phyloP scores from a whole-genome alignment of 257 asterid species.

The Ehretia macrophylla region DNA sequence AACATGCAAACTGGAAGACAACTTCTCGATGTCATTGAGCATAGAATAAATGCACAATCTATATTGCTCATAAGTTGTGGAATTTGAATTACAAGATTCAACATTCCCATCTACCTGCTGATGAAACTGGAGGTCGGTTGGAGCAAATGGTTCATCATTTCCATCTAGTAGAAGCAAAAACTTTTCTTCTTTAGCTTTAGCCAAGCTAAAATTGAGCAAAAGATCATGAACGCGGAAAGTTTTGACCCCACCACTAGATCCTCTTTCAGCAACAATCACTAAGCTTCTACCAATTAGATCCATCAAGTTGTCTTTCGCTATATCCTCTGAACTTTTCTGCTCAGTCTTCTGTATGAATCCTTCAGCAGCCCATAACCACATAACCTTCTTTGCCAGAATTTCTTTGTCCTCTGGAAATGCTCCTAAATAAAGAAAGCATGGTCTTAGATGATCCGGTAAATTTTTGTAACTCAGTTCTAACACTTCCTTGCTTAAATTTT shows the following conservation, averaged over 20 bases:
- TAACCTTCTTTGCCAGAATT: neutral
- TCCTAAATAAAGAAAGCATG: neutral
- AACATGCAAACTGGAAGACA: neutral
- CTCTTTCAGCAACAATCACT: neutral
- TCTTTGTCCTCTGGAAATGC: neutral
- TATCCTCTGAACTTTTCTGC: too few relatives aligned
- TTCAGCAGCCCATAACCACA: neutral
- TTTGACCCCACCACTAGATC: neutral
- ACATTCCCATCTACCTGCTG: too few relatives aligned
- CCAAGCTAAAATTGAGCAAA: neutral
- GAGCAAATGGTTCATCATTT: too few relatives aligned
- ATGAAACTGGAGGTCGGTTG: too few relatives aligned
- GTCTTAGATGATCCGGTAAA: neutral
- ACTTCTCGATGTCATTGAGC: neutral
- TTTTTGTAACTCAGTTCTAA: neutral
- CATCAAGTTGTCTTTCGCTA: neutral
- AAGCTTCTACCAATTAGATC: neutral
- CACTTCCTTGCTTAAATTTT: neutral
- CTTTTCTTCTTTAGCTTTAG: neutral
- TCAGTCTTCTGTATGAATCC: neutral
- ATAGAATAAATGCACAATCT: neutral
- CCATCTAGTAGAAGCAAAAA: neutral
- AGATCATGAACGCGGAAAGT: neutral
- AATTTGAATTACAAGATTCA: too few relatives aligned
- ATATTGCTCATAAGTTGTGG: neutral